These are phyloP conservation scores for Populus simonii DNA, from an alignment of 345 rosid genomes.

Conservation along the genomic window DNA sequence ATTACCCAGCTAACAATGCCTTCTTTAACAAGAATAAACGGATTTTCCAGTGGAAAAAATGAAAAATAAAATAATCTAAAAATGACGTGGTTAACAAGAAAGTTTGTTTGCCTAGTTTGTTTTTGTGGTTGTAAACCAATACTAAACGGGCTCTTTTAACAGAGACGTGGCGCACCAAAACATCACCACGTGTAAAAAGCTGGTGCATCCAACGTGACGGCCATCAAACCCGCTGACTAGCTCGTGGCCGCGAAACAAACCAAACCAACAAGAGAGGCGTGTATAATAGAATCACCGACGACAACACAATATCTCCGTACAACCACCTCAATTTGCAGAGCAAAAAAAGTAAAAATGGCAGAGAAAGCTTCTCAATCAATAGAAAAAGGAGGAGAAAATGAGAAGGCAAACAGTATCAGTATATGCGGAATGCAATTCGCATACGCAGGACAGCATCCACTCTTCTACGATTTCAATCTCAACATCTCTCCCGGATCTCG, in stretches of 20 bases:
- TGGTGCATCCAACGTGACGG: neutral
- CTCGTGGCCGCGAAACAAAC: conserved; percentile 19
- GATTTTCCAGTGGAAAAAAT: neutral
- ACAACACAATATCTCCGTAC: neutral
- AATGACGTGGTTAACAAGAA: neutral
- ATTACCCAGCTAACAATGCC: neutral
- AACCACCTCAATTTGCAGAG: neutral
- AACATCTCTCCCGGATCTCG: conserved; percentile 69
- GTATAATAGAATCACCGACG: conserved; percentile 7
- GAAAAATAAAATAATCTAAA: neutral
- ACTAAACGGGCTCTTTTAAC: neutral
- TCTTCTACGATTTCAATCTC: conserved; percentile 70
- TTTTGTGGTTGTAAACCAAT: too few species aligned
- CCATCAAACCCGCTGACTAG: neutral
- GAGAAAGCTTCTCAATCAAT: conserved; percentile 27
- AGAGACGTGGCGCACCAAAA: neutral
- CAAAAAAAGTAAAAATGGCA: neutral
- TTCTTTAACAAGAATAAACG: neutral
- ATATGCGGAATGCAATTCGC: conserved; percentile 77
- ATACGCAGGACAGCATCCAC: conserved; percentile 57
- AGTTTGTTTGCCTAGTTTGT: neutral
- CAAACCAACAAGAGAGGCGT: neutral
- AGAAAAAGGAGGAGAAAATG: conserved; percentile 19
- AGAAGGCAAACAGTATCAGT: conserved; percentile 39
- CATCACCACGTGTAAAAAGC: conserved; percentile 4